Evolutionary conservation across 2,329 filamentous ascomycete species (phyloP).

Genomic region (Plectosphaerella plurivora): DNA sequence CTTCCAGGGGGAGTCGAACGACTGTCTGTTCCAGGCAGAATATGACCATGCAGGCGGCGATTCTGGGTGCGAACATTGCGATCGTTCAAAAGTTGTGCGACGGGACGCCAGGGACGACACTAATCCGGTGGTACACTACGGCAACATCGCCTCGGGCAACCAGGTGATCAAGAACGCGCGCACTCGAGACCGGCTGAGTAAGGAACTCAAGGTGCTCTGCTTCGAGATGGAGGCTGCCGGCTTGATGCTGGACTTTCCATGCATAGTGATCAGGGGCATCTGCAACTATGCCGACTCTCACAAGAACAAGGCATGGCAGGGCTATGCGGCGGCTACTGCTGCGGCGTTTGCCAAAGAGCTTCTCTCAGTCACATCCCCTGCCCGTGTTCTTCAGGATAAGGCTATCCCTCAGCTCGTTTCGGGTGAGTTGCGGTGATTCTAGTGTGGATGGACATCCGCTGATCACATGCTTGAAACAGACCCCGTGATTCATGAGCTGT

Average conservation of each 20-base stretch:
- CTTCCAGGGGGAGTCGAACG: background rate
- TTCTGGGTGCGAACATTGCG: background rate
- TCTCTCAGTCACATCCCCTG: conserved; percentile 6
- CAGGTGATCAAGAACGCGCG: conserved; percentile 28
- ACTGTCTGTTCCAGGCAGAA: background rate
- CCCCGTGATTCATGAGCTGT: conserved; percentile 1
- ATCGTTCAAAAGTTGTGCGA: background rate
- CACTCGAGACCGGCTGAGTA: conserved; percentile 21
- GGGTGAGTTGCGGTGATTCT: conserved; percentile 1
- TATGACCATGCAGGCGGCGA: background rate
- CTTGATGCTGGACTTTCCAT: conserved; percentile 20
- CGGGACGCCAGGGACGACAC: conserved; percentile 7
- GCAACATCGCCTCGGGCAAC: conserved; percentile 24
- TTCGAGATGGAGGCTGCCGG: conserved; percentile 27
- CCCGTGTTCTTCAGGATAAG: conserved; percentile 8
- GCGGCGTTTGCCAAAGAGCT: conserved; percentile 19
- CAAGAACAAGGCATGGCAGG: conserved; percentile 31
- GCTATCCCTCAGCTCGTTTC: background rate
- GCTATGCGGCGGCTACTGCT: conserved; percentile 27
- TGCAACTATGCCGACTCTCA: conserved; percentile 35
- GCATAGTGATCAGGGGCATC: conserved; percentile 32
- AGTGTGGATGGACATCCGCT: background rate
- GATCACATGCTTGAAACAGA: background rate
- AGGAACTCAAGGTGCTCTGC: conserved; percentile 12
- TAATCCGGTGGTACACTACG: conserved; percentile 12